Conservation (phyloP, 257 asterid genomes). For the Gardenia jasminoides region DNA sequence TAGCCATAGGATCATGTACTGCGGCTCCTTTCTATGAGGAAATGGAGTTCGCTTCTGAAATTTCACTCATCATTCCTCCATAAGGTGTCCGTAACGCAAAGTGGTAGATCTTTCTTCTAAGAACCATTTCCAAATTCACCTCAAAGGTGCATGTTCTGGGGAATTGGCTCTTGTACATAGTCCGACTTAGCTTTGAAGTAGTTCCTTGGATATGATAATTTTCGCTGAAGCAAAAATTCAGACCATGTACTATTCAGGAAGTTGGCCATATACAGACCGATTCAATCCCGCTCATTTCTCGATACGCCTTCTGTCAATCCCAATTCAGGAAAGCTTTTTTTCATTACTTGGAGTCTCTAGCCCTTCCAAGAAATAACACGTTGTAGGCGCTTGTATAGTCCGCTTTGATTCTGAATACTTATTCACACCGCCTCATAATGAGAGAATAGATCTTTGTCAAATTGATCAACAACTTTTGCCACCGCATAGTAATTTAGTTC, state of each 20-base stretch:
- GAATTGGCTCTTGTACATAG: conserved; percentile 14
- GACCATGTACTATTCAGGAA: background rate
- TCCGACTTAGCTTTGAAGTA: conserved; percentile 24
- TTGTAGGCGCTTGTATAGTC: conserved; percentile 6
- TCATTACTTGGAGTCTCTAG: conserved; percentile 10
- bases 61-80: conserved; percentile 14
- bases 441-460: conserved; percentile 14
- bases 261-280: background rate
- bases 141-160: conserved; percentile 15
- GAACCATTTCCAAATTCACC: conserved; percentile 8
- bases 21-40: conserved; percentile 23
- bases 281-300: conserved; percentile 12
- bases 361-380: conserved; percentile 4
- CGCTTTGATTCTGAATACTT: background rate
- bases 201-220: background rate
- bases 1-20: conserved; percentile 22
- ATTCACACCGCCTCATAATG: background rate
- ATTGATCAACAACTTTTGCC: conserved; percentile 12
- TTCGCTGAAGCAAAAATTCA: conserved; percentile 1
- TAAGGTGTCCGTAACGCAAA: conserved; percentile 8
- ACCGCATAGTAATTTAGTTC: conserved; percentile 3
- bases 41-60: conserved; percentile 15
- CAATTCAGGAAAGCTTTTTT: conserved; percentile 3
- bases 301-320: background rate
- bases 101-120: background rate